Evolutionary conservation across 345 rosid species (phyloP), one percentile per base, ranked within the genome.

Genomic region (Euphorbia pulcherrima): DNA sequence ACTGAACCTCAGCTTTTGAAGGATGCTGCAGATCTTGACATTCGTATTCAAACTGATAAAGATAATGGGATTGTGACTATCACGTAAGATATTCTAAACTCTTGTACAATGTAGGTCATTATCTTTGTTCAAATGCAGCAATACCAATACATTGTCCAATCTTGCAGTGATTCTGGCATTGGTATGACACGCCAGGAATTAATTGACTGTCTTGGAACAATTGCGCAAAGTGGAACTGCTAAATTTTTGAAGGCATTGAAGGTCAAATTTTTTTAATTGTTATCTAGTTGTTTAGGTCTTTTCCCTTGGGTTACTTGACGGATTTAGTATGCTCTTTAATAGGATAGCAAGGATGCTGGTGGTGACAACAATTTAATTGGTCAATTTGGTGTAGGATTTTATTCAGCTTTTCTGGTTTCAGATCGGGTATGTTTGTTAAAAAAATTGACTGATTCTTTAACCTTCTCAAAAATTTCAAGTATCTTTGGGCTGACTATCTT

Each of bases 191-290:
- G 86, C 0, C 88, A 91, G 86, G 99, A 94, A 44, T 73, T 94
- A 53, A 87, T 94, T 59, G 97, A 94, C 69, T 91, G 97, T 75
- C 97, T 94, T 59, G 99, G 97, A 64, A 94, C 97, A 70, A 89
- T 94, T 72, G 99, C 99, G 0, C 96, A 94, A 69, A 94, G 97
- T 83, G 99, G 99, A 72, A 94, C 99, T 64, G 96, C 99, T 27
- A 94, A 94, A 73, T 94, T 94, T 77, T 72, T 91, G 75, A 86
- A 88, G 82, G 93, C 99, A 23, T 6, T 91, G 70, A 94, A 91
- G 99, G 99, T 94, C 47, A 47, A 64, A 40, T 50, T 0, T 65
- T 71, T 23, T 13, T 44, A 54, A 41, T n/a, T 53, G 33, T 5
- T 37, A 5, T n/a, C 37, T 39, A 51, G 12, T 13, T 17, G 35